Conservation (phyloP, 805 yeast species). For the Starmerella potacharoeniae region DNA sequence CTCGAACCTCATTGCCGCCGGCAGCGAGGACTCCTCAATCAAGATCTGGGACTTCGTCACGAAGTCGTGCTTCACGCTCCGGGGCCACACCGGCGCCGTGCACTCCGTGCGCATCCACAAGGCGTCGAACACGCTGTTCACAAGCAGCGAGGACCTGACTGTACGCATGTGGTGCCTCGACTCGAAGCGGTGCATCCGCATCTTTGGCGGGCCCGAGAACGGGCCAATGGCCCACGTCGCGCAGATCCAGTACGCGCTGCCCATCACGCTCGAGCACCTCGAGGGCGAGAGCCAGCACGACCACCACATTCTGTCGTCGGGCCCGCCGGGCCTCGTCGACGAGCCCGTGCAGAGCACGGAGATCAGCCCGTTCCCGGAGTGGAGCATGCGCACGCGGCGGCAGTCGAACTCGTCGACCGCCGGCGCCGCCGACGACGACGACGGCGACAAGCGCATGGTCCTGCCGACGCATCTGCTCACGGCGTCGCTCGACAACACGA, state of each 20-base stretch:
- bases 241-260: slow-evolving; percentile 86
- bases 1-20: slow-evolving; percentile 75
- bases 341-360: not conserved
- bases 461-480: slow-evolving; percentile 73
- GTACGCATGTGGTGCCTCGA: slow-evolving; percentile 89
- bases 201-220: slow-evolving; percentile 57
- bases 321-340: not conserved
- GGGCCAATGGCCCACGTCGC: slow-evolving; percentile 65
- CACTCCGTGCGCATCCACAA: slow-evolving; percentile 80
- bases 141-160: slow-evolving; percentile 86
- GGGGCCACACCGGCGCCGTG: slow-evolving; percentile 92
- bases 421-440: slow-evolving; percentile 15
- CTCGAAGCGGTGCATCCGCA: slow-evolving; percentile 64
- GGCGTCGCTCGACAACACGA: slow-evolving; percentile 84
- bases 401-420: not conserved
- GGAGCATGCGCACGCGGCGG: not conserved
- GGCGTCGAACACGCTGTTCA: slow-evolving; percentile 63
- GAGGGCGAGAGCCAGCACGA: slow-evolving; percentile 36
- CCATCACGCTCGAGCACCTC: slow-evolving; percentile 60
- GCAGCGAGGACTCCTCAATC: slow-evolving; percentile 83
- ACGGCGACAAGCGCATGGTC: slow-evolving; percentile 23
- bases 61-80: slow-evolving; percentile 78
- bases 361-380: not conserved
- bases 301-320: slow-evolving; percentile 8
- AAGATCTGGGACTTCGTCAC: slow-evolving; percentile 95